Base-by-base conservation (phyloP, 768 basidiomycete genomes). In the Trametes villosa region DNA sequence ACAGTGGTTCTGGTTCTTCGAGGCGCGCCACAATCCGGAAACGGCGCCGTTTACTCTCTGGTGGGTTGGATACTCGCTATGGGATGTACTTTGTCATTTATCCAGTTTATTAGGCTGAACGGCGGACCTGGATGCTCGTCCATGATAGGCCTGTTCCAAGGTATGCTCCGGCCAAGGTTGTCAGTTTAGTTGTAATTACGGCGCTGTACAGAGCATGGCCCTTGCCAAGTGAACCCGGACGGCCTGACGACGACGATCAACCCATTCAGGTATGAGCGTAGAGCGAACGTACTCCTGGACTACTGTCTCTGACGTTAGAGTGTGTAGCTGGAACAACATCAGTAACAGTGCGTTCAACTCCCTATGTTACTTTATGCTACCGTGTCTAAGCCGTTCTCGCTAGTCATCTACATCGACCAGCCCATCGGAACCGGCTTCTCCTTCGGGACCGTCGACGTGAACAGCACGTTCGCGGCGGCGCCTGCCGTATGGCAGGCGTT, bases 1-100 rank as follows among this genome's bases (percentile, higher is more conserved):
- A 26, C 53, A 87, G 86, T 88, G 85, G 85, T 89, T 88, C 67
- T 89, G 87, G 85, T 89, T 88, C 71, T 89, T 89, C 53, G 88
- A 85, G 62, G 80, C 87, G 2, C 79, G 88, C 15, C 72, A 82
- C 29, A 74, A 77, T 3, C 84, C 86, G 0, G 82, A 86, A 49
- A 85, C 79, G 1, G 86, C 86, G 0, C 87, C 87, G 0, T 84
- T 89, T 65, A 86, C 86, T 2, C 75, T 88, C 22, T 89, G 87
- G 86, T 84, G 58, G 31, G 51, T 17, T 5, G n/a, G 13, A 3
- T 1, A 5, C n/a, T 11, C 8, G n/a, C n/a, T n/a, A n/a, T n/a
- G n/a, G n/a, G n/a, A n/a, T n/a, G n/a, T n/a, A n/a, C 0, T 24
- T 15, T 36, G 12, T 13, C 31, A 1, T 3, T 7, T 30, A 1